phyloP scores from a whole-genome alignment of 148 eudicot species.

The Beta vulgaris region DNA sequence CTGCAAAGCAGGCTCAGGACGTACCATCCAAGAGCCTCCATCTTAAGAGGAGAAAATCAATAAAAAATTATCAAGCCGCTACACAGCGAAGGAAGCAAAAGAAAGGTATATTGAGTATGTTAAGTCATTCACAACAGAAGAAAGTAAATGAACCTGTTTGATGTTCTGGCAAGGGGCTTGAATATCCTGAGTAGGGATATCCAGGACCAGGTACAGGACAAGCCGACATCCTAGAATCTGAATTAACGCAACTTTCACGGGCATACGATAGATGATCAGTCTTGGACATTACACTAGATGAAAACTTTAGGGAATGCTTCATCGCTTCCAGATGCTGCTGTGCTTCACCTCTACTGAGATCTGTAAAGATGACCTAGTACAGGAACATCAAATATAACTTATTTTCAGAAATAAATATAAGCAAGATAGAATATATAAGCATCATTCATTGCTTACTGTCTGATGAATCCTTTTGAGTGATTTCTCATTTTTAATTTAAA shows the following conservation, averaged over 20 bases:
- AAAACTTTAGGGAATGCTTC: conserved; percentile 29
- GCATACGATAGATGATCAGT: conserved; percentile 27
- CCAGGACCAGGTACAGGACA: conserved; percentile 13
- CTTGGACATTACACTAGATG: conserved; percentile 7
- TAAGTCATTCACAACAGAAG: background rate
- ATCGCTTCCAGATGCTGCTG: conserved; percentile 45
- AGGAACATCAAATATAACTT: conserved; percentile 12
- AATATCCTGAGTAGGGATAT: conserved; percentile 9
- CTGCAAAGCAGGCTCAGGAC: conserved; percentile 5
- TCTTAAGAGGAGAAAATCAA: background rate
- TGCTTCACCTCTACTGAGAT: conserved; percentile 43
- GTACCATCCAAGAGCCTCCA: conserved; percentile 11
- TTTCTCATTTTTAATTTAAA: background rate
- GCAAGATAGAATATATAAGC: background rate
- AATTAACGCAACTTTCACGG: conserved; percentile 26
- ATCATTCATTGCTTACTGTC: background rate
- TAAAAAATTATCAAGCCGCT: background rate
- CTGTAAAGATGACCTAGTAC: conserved; percentile 45
- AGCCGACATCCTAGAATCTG: conserved; percentile 11
- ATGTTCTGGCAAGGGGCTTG: conserved; percentile 15
- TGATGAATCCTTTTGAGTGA: background rate
- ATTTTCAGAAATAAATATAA: background rate
- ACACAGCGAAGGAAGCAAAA: background rate
- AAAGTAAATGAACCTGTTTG: conserved; percentile 15
- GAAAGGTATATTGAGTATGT: background rate